Evolutionary conservation across 2,329 filamentous ascomycete genomes (phyloP), one percentile per base, ranked within the genome.

Genomic region (Fusarium incarnatum): DNA sequence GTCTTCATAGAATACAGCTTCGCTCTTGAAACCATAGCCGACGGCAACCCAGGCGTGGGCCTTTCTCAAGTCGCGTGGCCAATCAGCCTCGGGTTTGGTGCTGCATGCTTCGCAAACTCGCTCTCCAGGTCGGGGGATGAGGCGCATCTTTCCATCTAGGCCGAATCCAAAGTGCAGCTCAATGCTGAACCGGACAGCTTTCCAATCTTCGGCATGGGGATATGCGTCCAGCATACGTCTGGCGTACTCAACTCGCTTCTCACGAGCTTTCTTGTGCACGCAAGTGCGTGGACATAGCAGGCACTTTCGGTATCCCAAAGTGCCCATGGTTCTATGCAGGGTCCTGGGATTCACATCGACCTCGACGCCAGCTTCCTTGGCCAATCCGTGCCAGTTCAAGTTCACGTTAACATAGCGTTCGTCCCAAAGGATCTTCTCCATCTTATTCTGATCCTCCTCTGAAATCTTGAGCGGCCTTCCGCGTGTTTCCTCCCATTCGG

Each of bases 131-230:
- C 77, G 64, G 13, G 79, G 79, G 9, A 80, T 60, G 15, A 81
- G 63, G 5, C 79, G 75, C 73, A 81, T 75, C 60, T 72, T 75
- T 45, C 79, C 79, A 52, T 81, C 79, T 15, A 79, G 76, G 15
- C 79, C 79, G 62, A 81, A 80, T 4, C 78, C 79, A 67, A 81
- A 81, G 60, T 81, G 79, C 49, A 81, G 70, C 68, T 81, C 79
- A 15, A 75, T 73, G 59, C 79, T 80, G 72, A 81, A 81, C 7
- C 79, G 74, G 20, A 81, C 68, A 18, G 50, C 49, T 48, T 74
- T 75, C 79, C 79, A 81, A 42, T 78, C 75, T 34, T 74, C 72
- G 4, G 72, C 66, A n/a, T 76, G 68, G 5, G 78, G 77, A 30
- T 77, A 77, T 2, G 68, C 60, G 34, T 77, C 76, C n/a, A 80